Evolutionary conservation across 2,329 filamentous ascomycete species (phyloP).

Genomic region (Colletotrichum paranaense): DNA sequence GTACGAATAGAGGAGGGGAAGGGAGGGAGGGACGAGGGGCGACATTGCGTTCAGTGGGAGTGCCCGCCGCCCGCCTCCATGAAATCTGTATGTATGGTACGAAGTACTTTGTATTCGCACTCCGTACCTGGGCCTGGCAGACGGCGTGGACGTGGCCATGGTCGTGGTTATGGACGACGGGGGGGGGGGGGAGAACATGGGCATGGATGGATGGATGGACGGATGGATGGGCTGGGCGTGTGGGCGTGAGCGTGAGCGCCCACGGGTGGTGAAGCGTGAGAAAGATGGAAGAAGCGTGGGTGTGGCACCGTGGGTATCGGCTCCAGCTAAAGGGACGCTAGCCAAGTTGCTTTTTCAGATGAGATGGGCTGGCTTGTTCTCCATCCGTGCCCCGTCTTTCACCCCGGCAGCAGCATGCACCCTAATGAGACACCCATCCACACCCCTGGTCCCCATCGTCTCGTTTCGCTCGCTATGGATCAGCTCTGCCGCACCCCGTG

Average conservation of each 20-base stretch:
- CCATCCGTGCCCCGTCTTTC: constrained; percentile 10
- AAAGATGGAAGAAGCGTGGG: background rate
- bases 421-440: constrained; percentile 5
- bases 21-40: constrained; percentile 1
- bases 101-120: background rate
- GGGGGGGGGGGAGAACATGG: background rate
- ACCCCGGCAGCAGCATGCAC: background rate
- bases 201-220: background rate
- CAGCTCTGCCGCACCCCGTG: constrained; percentile 13
- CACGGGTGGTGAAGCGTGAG: background rate
- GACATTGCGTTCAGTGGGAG: constrained; percentile 27
- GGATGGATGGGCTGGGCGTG: background rate
- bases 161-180: background rate
- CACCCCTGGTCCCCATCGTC: constrained; percentile 13
- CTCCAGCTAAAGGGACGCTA: background rate
- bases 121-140: constrained; percentile 22
- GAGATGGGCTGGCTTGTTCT: constrained; percentile 22
- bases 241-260: background rate
- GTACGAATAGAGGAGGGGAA: background rate
- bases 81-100: background rate
- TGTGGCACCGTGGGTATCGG: constrained; percentile 1
- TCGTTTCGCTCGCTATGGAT: constrained; percentile 29
- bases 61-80: constrained; percentile 28
- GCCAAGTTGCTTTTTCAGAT: constrained; percentile 22
- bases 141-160: background rate